Base-by-base conservation (phyloP, 1,284 basidiomycete genomes). In the Ustilago trichophora region DNA sequence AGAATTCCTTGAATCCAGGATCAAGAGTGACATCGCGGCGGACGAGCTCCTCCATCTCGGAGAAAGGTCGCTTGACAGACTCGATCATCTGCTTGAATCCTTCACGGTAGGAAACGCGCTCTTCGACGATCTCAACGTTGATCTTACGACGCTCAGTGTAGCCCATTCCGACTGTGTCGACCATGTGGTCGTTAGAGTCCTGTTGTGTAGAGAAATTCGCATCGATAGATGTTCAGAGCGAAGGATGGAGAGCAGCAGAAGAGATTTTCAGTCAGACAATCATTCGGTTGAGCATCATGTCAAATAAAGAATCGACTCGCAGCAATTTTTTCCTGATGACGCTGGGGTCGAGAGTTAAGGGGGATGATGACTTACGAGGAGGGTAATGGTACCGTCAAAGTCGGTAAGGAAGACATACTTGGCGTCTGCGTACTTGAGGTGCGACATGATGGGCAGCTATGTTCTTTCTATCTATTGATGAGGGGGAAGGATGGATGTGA, bases 181-280 rank as follows among this genome's bases (percentile, higher is more conserved):
- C 77, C 78, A 80, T 80, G 73, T 80, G 76, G 67, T 80, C 78
- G 51, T 80, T 80, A 26, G 77, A 79, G 66, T 80, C 78, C 52
- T 66, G 48, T 34, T 5, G 4, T 11, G 49, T 24, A 35, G 35
- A 21, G n/a, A 19, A 32, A 25, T n/a, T n/a, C n/a, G n/a, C n/a
- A n/a, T n/a, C n/a, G n/a, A n/a, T n/a, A n/a, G n/a, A n/a, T n/a
- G n/a, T n/a, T n/a, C n/a, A n/a, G 26, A 10, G 18, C 29, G 21
- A 29, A 24, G 27, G 26, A 43, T 13, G 45, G 18, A 24, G 26
- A n/a, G n/a, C n/a, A n/a, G n/a, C n/a, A n/a, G n/a, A n/a, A n/a
- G n/a, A n/a, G n/a, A n/a, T n/a, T n/a, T n/a, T n/a, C n/a, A n/a
- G n/a, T n/a, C n/a, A n/a, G n/a, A n/a, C n/a, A n/a, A n/a, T n/a